A percentile compares a stretch with the other conserved stretches of the same genome.
phyloP scores from a whole-genome alignment of 352 stramenopile species.

The Globisporangium alternatum region DNA sequence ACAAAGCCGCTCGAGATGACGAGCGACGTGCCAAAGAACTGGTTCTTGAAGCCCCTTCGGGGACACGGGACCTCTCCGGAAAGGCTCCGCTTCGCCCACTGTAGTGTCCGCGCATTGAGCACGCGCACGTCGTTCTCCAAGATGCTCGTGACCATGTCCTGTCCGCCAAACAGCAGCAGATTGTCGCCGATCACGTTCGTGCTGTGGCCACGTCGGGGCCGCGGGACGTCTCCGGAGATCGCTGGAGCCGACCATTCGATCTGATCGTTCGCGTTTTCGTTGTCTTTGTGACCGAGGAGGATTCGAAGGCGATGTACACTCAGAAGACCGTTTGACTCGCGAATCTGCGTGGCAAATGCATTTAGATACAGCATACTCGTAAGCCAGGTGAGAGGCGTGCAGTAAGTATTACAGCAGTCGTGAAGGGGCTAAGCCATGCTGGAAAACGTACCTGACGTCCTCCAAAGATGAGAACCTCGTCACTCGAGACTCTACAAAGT shows the following conservation, averaged over 20 bases:
- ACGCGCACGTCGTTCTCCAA: conserved; percentile 52
- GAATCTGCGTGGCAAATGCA: conserved; percentile 33
- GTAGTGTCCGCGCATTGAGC: conserved; percentile 29
- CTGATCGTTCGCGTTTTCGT: conserved; percentile 12
- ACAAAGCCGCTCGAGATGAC: conserved; percentile 78
- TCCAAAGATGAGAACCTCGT: conserved; percentile 59
- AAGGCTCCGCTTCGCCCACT: conserved; percentile 35
- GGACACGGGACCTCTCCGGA: conserved; percentile 41
- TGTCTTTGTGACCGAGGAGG: neutral
- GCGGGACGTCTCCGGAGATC: conserved; percentile 37
- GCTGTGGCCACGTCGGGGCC: conserved; percentile 52
- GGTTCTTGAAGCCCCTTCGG: conserved; percentile 73
- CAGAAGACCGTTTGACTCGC: conserved; percentile 59
- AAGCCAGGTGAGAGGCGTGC: neutral
- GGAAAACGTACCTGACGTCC: conserved; percentile 47
- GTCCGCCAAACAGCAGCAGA: conserved; percentile 62
- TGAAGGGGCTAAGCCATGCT: neutral
- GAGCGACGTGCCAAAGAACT: conserved; percentile 73
- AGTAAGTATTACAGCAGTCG: neutral
- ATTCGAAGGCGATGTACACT: conserved; percentile 40
- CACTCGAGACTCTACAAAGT: conserved; percentile 28
- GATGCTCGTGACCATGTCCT: conserved; percentile 42
- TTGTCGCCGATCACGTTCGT: conserved; percentile 53
- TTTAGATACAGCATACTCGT: neutral
- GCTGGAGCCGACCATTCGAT: conserved; percentile 39